A percentile compares a stretch with the other conserved stretches of the same genome.
Conservation (phyloP, 202 grass and related monocot genomes). For the Zizania palustris region DNA sequence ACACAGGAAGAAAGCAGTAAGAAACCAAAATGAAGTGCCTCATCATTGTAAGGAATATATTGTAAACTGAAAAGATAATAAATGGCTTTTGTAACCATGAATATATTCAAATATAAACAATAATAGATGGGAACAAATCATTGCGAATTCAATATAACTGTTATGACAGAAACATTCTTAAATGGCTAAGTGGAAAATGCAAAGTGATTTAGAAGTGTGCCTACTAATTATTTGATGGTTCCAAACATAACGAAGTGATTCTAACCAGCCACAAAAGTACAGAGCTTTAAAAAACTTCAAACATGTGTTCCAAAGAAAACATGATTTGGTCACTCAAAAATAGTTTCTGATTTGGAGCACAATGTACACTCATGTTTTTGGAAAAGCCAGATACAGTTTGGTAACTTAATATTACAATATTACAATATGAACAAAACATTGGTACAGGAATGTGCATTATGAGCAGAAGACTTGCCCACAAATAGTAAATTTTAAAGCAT, state of each 20-base stretch:
- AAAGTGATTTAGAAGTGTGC: neutral
- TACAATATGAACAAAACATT: slow-evolving; percentile 17
- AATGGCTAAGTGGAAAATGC: slow-evolving; percentile 4
- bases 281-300: slow-evolving; percentile 22
- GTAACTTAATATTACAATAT: neutral
- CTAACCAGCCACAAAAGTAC: slow-evolving; percentile 10
- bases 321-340: neutral
- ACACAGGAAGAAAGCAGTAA: slow-evolving; percentile 17
- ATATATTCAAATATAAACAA: slow-evolving; percentile 25
- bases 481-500: neutral
- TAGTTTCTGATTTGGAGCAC: slow-evolving; percentile 5
- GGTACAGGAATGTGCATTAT: slow-evolving; percentile 15
- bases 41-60: slow-evolving; percentile 26
- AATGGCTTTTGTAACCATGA: neutral
- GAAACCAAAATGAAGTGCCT: slow-evolving; percentile 23
- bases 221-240: slow-evolving; percentile 16
- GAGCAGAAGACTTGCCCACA: slow-evolving; percentile 29
- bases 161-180: slow-evolving; percentile 15
- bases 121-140: neutral
- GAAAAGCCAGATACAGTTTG: slow-evolving; percentile 5
- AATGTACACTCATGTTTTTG: slow-evolving; percentile 13
- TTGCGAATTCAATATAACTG: neutral
- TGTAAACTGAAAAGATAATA: neutral
- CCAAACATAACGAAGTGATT: neutral
- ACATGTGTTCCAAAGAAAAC: neutral